Percentiles rank a stretch among this genome's conserved stretches.
These are phyloP conservation scores for Quercus lobata DNA, from an alignment of 331 rosid species.

Conservation along the genomic window DNA sequence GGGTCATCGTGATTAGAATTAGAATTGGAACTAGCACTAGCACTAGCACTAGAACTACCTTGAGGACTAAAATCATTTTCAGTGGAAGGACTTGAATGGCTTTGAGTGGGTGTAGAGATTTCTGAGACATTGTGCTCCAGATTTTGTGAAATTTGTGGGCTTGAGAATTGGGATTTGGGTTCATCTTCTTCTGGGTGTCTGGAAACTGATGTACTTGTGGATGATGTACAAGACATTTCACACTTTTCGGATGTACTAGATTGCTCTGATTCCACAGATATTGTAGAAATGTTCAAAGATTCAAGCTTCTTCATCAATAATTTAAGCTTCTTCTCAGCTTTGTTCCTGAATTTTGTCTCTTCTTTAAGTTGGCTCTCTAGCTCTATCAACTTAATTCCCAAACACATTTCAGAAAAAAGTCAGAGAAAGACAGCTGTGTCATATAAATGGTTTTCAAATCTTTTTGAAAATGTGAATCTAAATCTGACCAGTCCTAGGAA, in stretches of 20 bases:
- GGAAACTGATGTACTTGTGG: conserved; percentile 28
- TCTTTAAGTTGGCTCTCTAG: conserved; percentile 52
- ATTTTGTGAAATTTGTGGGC: conserved; percentile 18
- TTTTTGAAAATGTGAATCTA: conserved; percentile 8
- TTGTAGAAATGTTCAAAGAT: conserved; percentile 33
- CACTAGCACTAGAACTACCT: background rate
- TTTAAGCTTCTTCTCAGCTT: conserved; percentile 64
- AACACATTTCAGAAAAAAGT: background rate
- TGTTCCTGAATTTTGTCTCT: conserved; percentile 58
- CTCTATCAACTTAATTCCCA: conserved; percentile 49
- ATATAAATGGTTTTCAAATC: background rate
- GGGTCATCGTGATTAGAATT: conserved; percentile 15
- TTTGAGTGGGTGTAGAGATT: conserved; percentile 9
- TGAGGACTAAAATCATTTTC: conserved; percentile 11
- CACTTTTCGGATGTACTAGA: conserved; percentile 42
- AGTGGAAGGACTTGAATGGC: conserved; percentile 19
- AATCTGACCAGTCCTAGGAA: background rate
- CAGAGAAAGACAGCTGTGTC: conserved; percentile 19
- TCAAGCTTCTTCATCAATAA: conserved; percentile 56
- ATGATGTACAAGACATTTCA: conserved; percentile 41
- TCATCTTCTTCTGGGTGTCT: conserved; percentile 30
- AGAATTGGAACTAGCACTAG: conserved; percentile 12
- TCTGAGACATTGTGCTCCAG: conserved; percentile 25
- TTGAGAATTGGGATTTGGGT: conserved; percentile 14
- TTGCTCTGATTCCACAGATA: conserved; percentile 33